These are phyloP conservation scores for Isatis lusitanica DNA, from an alignment of 441 rosid species.

Conservation along the genomic window DNA sequence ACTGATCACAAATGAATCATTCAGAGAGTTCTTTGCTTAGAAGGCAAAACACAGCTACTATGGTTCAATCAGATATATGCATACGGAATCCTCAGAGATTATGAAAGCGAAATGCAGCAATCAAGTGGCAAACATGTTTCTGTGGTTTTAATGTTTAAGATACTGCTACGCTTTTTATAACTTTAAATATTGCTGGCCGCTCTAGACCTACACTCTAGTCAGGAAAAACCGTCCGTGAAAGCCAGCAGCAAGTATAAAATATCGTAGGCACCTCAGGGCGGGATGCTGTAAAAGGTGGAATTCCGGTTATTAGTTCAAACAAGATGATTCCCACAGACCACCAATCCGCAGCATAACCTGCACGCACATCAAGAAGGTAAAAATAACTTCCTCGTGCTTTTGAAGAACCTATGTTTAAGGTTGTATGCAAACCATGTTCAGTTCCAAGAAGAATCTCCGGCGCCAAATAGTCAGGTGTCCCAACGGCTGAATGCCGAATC, in stretches of 20 bases:
- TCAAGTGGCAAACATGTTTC: neutral
- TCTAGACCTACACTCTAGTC: constrained; percentile 20
- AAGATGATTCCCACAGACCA: constrained; percentile 92
- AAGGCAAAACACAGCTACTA: neutral
- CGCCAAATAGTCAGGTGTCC: constrained; percentile 89
- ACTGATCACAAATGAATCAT: neutral
- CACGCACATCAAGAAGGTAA: constrained; percentile 33
- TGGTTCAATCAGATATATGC: constrained; percentile 9
- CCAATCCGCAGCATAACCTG: constrained; percentile 90
- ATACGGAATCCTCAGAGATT: neutral
- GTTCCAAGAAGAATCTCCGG: constrained; percentile 95
- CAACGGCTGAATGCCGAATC: constrained; percentile 65
- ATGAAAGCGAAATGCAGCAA: neutral
- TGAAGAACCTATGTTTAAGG: constrained; percentile 11
- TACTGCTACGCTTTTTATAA: constrained; percentile 9
- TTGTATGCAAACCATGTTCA: constrained; percentile 60
- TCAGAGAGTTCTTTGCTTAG: constrained; percentile 7
- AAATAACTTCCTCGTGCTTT: constrained; percentile 24
- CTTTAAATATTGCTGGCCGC: constrained; percentile 5
- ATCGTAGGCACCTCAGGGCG: constrained; percentile 60
- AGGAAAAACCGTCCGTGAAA: constrained; percentile 14
- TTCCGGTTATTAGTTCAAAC: constrained; percentile 77
- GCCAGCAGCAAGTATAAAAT: neutral
- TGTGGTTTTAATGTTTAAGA: neutral
- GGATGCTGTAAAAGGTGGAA: constrained; percentile 79